These are phyloP conservation scores for Saturnispora mendoncae DNA, from an alignment of 805 yeast genomes.

Conservation along the genomic window DNA sequence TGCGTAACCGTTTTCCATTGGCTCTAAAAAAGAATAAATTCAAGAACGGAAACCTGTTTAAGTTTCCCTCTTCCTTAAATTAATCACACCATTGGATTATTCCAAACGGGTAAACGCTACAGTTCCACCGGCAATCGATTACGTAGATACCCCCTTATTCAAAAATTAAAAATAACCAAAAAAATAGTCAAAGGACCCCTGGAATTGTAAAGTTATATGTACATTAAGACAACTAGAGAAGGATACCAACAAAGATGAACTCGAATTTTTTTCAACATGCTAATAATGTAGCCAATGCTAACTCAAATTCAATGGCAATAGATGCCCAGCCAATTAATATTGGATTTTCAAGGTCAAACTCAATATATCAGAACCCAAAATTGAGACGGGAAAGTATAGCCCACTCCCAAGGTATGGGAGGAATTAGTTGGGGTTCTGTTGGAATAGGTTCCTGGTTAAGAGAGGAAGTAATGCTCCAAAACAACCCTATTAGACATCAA, in stretches of 20 bases:
- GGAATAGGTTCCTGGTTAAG: constrained; percentile 93
- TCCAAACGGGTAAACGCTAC: not conserved
- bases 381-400: constrained; percentile 87
- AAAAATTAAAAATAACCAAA: no score
- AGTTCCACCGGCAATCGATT: no score
- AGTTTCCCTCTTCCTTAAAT: not conserved
- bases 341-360: constrained; percentile 28
- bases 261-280: constrained; percentile 5
- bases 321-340: constrained; percentile 32
- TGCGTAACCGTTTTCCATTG: constrained; percentile 8
- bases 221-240: not conserved
- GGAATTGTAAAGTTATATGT: not conserved
- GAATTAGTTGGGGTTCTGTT: constrained; percentile 93
- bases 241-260: not conserved
- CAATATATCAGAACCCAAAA: constrained; percentile 36
- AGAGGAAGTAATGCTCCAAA: constrained; percentile 71
- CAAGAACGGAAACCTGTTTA: not conserved
- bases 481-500: constrained; percentile 13
- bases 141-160: not conserved
- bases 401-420: constrained; percentile 97
- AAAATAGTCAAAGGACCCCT: not conserved
- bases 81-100: not conserved
- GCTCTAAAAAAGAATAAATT: not conserved
- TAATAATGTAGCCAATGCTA: constrained; percentile 15
- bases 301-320: constrained; percentile 10